Evolutionary conservation across 1,284 basidiomycete genomes (phyloP), one percentile per base, ranked within the genome.

Genomic region (Cutaneotrichosporon sp.): DNA sequence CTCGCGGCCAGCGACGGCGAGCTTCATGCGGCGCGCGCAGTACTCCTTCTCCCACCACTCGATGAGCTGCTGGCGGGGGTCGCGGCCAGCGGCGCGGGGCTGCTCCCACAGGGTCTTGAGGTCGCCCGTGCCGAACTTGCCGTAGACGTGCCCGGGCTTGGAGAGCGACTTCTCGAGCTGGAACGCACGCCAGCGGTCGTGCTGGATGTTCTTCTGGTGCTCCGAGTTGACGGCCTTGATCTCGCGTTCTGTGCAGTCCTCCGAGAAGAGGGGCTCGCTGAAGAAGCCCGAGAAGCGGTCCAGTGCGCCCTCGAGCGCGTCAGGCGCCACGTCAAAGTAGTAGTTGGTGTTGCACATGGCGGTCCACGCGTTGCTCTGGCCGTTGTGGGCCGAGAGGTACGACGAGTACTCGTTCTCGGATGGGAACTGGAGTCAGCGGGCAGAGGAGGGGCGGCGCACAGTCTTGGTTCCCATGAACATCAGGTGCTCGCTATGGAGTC

Each of bases 171-270:
- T 99, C 80, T 93, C 94, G 27, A 98, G 82, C 80, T 99, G 97
- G 81, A 91, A 98, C 59, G 95, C 87, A n/a, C 97, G 87, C 94
- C 95, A 98, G 73, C 89, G 82, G 77, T 99, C 95, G n/a, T 83
- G 83, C 80, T 98, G 95, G 56, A 93, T 85, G 76, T 99, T 99
- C 83, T 99, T 99, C 83, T 93, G 94, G 84, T 99, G 91, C 77
- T 99, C 97, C 1, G 94, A 97, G 76, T 99, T 90, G 38, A 99
- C 97, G 1, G 97, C 97, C 69, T 95, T 94, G 68, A 98, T 87
- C 80, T 99, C 97, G 51, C 97, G 87, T 57, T 90, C 87, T 0
- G 95, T 95, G 77, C 95, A 95, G 18, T 91, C 92, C 66, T 77
- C 76, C 36, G 91, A 82, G 75, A 99, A 99, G 56, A 97, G 84